Evolutionary conservation across 2,329 filamentous ascomycete species (phyloP), one percentile per base, ranked within the genome.

Genomic region (Diaporthe capsici): DNA sequence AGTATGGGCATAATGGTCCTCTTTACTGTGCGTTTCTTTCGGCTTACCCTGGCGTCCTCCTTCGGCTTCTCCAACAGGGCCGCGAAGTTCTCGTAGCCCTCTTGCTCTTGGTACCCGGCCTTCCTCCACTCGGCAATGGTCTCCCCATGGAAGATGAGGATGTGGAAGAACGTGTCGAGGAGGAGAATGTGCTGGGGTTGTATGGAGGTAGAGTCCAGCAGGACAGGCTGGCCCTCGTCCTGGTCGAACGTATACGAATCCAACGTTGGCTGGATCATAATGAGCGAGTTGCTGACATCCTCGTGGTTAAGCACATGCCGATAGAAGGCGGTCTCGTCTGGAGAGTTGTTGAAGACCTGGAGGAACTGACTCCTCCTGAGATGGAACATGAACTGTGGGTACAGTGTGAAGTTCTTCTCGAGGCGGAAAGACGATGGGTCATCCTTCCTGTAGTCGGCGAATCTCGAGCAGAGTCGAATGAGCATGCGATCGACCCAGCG

Each of bases 361-460:
- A 99, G 86, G 88, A 99, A 99, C 85, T 98, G 97, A 85, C 95
- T 98, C 85, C 97, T 92, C 80, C 97, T 94, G 77, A 99, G 90
- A 84, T 99, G 97, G 89, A 99, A 99, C 97, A 99, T 99, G 87
- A 99, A 99, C 84, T 99, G 97, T 37, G 97, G 97, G 82, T 99
- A 99, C 22, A 99, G 90, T 0, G 96, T 98, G 83, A 99, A 99
- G 88, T 99, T 99, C 91, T 98, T 98, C 85, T 99, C 97, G 78
- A 98, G 86, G 49, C 95, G 92, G 91, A 99, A 99, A 0, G 96
- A 98, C 7, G 96, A 97, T 20, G 97, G 95, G 81, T 99, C 97
- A 83, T 99, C 97, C 86, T 99, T 99, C 78, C 97, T 91, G 84
- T 99, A 99, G 84, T 99, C 97, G 39, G 97, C 97, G 83, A 99